Evolutionary conservation across 768 basidiomycete species (phyloP).

Genomic region (Gautieria morchelliformis): DNA sequence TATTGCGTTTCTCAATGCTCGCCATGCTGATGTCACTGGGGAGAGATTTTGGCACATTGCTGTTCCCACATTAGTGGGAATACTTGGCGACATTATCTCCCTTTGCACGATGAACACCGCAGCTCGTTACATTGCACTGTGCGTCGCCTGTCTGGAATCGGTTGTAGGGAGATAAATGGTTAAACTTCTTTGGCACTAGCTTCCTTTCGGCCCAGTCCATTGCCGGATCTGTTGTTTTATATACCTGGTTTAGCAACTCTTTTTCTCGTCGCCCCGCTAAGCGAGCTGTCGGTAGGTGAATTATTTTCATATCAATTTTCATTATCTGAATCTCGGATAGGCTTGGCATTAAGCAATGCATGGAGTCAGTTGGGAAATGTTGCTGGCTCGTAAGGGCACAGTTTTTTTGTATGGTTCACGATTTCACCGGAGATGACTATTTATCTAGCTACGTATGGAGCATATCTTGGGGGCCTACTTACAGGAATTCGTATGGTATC

Average conservation of each 20-base stretch:
- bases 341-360: constrained; percentile 29
- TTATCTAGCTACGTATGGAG: constrained; percentile 11
- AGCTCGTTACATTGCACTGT: constrained; percentile 20
- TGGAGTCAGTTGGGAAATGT: constrained; percentile 37
- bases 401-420: background rate
- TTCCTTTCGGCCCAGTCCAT: constrained; percentile 19
- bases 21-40: constrained; percentile 31
- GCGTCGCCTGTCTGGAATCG: background rate
- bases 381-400: constrained; percentile 27
- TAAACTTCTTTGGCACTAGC: background rate
- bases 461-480: constrained; percentile 18
- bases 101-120: constrained; percentile 21
- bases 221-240: constrained; percentile 24
- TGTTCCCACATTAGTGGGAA: constrained; percentile 23
- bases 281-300: constrained; percentile 23
- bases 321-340: background rate
- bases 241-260: constrained; percentile 24
- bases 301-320: background rate
- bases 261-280: constrained; percentile 35
- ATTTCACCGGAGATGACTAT: background rate
- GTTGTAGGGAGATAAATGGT: background rate
- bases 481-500: constrained; percentile 29
- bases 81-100: constrained; percentile 26
- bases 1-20: constrained; percentile 23
- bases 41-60: constrained; percentile 32